Base-by-base conservation (phyloP, 768 basidiomycete genomes). In the Leccinum rimulosum region DNA sequence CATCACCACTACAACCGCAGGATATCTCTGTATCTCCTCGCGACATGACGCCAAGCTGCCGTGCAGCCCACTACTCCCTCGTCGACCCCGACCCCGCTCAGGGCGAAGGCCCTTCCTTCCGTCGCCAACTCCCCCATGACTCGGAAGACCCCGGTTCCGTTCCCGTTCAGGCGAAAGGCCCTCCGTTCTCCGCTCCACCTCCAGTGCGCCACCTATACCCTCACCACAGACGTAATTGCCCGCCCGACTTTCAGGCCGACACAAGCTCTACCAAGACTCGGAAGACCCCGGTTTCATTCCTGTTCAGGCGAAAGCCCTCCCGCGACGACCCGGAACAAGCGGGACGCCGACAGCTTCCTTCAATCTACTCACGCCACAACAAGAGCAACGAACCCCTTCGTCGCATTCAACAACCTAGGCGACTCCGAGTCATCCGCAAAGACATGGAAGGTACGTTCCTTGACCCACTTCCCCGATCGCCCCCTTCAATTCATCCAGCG, bases 281-380 rank as follows among this genome's bases (percentile, higher is more conserved):
- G 30, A 30, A 30, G 8, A 83, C 85, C 2, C 84, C 87, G 22
- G 88, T 87, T 4, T 85, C 86, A 22, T 22, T 22, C 22, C 22
- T 22, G 11, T 78, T 84, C 60, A 77, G 82, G 54, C 77, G 78
- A 61, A 75, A 74, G 11, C 73, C 74, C 17, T 73, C 54, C 71
- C 64, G 0, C 60, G 61, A 45, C 53, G 58, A 65, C 10, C 56
- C 57, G 55, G 81, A 85, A 71, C 22, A 22, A 22, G 22, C 22
- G 22, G 22, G 22, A 22, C 22, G 22, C 22, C 22, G 22, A 22
- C 22, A 22, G 22, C 22, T 22, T 22, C 22, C 22, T 22, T 22
- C 22, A 22, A 30, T 30, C 30, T 30, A 30, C 30, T 30, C 30
- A 30, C 7, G 30, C 30, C 30, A 30, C 30, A 30, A 30, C 30